Evolutionary conservation across 2,329 filamentous ascomycete species (phyloP), one percentile per base, ranked within the genome.

Genomic region (Penicillium sp.): DNA sequence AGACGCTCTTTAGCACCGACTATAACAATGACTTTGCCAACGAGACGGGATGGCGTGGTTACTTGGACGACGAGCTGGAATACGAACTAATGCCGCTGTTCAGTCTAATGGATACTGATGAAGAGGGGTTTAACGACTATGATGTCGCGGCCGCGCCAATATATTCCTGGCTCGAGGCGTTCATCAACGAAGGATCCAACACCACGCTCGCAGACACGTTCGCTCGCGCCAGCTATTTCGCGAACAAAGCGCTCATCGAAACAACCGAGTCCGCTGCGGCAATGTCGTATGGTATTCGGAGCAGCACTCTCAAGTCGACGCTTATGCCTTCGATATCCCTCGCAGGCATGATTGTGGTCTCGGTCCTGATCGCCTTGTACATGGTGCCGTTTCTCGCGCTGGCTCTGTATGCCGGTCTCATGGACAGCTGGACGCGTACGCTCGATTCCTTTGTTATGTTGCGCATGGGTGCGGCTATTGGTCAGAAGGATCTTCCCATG

Each of bases 391-490:
- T 46, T 21, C 35, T 54, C 40, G 21, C 18, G 12, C 28, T 38
- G 43, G 42, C 52, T 24, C 20, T 47, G 21, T 54, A 54, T 33
- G 28, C 52, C 3, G 52, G 30, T 18, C 3, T 26, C 30, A 20
- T 14, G 9, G 21, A 40, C 26, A 33, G 42, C 43, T 54, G 52
- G 52, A 54, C 52, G 9, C 3, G 24, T 47, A 46, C 42, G 2
- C 28, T 54, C 20, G 52, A 54, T 14, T 45, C 52, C 16, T 54
- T 54, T 16, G 45, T 46, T 20, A 54, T 54, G 52, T 24, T 54
- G 43, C 52, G 52, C 30, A 54, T 54, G 52, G 52, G 52, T 40
- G 52, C 52, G 7, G 52, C 52, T 11, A 6, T 47, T 16, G 52
- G 52, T 8, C 52, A 54, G 20, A 24, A 30, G n/a, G 28, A 47